Evolutionary conservation across 192 early-diverging fungal genomes (phyloP).

Genomic region (Borealophlyctis nickersoniae): DNA sequence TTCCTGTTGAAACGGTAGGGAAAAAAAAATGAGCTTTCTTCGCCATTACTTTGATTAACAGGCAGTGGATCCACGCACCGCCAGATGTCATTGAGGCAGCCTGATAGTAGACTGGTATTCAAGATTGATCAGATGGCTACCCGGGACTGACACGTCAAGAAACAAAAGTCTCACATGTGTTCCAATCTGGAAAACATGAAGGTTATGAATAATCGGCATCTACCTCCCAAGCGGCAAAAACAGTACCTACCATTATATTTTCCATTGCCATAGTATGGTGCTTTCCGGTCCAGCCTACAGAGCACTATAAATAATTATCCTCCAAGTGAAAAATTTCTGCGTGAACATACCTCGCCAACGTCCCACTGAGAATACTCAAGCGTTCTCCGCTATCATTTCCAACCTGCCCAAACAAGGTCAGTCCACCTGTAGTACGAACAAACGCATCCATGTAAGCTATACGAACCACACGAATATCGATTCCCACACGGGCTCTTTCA

Average conservation of each 20-base stretch:
- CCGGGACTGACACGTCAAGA: neutral
- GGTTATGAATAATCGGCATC: too few relatives aligned
- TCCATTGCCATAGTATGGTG: conserved; percentile 38
- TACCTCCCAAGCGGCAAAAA: too few relatives aligned
- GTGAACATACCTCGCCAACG: conserved; percentile 25
- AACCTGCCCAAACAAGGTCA: conserved; percentile 2
- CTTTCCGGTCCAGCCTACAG: conserved; percentile 36
- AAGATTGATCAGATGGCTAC: too few relatives aligned
- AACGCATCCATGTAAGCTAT: neutral
- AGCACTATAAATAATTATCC: neutral
- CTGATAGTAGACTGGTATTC: conserved; percentile 57
- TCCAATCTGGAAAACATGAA: conserved; percentile 34
- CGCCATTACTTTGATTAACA: conserved; percentile 52
- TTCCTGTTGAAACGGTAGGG: conserved; percentile 41
- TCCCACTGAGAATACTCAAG: conserved; percentile 40
- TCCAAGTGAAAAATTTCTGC: neutral
- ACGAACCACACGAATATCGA: conserved; percentile 66
- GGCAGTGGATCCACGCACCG: conserved; percentile 38
- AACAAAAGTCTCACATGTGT: conserved; percentile 25
- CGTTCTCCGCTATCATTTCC: conserved; percentile 44
- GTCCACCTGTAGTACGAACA: neutral
- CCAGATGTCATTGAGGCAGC: conserved; percentile 75
- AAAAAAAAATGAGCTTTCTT: conserved; percentile 19
- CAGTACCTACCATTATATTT: conserved; percentile 35
- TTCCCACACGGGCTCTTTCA: conserved; percentile 67